Conservation (phyloP, 345 rosid genomes). For the Eucalyptus pauciflora region DNA sequence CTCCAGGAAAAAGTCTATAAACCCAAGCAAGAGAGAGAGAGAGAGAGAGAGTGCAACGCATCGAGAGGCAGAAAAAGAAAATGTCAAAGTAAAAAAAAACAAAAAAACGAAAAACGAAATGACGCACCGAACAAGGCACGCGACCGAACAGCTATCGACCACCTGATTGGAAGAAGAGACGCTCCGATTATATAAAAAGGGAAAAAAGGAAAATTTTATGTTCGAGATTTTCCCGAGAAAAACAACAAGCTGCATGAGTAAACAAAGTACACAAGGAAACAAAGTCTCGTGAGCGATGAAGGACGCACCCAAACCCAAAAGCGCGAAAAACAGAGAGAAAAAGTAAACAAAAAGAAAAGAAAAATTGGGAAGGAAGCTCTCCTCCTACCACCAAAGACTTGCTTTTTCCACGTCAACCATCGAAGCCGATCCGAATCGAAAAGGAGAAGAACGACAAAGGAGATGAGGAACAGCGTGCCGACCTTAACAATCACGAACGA, state of each 20-base stretch:
- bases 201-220: background rate
- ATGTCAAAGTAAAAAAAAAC: background rate
- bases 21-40: background rate
- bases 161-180: constrained; percentile 1
- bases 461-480: background rate
- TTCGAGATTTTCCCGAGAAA: background rate
- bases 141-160: background rate
- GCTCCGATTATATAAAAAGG: background rate
- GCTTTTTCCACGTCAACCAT: background rate
- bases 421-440: background rate
- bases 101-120: background rate
- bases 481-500: background rate
- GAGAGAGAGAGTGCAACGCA: background rate
- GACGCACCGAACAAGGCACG: constrained; percentile 14
- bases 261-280: background rate
- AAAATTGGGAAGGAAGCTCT: background rate
- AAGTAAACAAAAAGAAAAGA: background rate
- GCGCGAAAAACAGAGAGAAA: background rate
- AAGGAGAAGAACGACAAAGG: background rate
- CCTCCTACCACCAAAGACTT: background rate
- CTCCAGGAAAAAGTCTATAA: constrained; percentile 1
- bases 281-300: background rate
- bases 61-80: background rate
- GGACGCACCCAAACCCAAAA: background rate
- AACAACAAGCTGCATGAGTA: background rate